Evolutionary conservation across 768 basidiomycete genomes (phyloP), one percentile per base, ranked within the genome.

Genomic region (Pluteus cervinus): DNA sequence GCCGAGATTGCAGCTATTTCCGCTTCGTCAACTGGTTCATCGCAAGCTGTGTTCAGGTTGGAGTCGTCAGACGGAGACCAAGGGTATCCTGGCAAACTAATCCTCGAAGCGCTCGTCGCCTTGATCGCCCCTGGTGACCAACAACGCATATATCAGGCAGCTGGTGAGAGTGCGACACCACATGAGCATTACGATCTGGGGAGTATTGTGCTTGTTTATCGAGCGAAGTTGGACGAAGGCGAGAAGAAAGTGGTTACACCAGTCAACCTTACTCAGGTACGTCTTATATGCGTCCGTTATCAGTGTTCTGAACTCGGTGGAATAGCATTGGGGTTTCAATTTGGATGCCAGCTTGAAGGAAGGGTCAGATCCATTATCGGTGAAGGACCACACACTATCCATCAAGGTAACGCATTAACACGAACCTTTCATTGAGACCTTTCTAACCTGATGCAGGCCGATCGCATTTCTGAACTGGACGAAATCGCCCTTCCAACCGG

Each of bases 291-390:
- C 22, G 17, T 23, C 28, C 20, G 18, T 18, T 37, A 39, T 21
- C 29, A 42, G 29, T 38, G 31, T 20, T 42, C 33, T 32, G 25
- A 25, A 29, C 35, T 39, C 37, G 29, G 17, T 21, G 18, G 21
- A 33, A 1, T 41, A 86, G 81, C 84, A 86, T 54, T 86, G 83
- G 82, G 85, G 84, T 20, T 86, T 86, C 64, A 86, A 87, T 50
- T 71, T 86, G 8, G 79, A 84, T 23, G 83, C 80, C 1, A 85
- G 81, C 48, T 60, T 81, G 28, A 56, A 58, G 31, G 62, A 61
- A 5, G 65, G 60, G 5, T 48, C 57, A 3, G 68, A 71, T 23
- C 53, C 61, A 11, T 56, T 74, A 21, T 64, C 65, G 18, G 68
- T 86, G 26, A 68, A 74, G 48, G 63, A 73, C 25, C 81, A 69